Percentiles rank a stretch among this genome's conserved stretches.
Conservation (phyloP, 2,329 filamentous ascomycete genomes). For the Aspergillus puulaauensis region DNA sequence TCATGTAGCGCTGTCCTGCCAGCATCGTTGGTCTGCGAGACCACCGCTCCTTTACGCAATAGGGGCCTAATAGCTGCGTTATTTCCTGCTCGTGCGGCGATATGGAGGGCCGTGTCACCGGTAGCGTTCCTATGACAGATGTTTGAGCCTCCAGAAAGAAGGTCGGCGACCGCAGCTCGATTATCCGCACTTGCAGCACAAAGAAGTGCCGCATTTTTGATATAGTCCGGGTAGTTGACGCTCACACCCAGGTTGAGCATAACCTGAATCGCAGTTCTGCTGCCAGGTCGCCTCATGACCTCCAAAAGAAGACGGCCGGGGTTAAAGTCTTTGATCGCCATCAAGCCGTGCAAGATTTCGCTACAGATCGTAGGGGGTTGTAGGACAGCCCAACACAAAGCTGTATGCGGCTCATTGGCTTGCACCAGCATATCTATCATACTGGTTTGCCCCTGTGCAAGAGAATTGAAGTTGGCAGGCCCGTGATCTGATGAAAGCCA, state of each 20-base stretch:
- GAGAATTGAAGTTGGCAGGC: not conserved
- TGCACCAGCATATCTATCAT: not conserved
- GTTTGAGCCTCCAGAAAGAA: not conserved
- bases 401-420: not conserved
- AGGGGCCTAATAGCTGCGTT: fast-evolving
- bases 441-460: not conserved
- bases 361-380: not conserved
- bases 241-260: not conserved
- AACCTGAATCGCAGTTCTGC: not conserved
- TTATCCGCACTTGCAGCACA: not conserved
- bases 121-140: not conserved
- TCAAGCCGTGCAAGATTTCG: not conserved
- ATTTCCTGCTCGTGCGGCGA: not conserved
- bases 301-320: not conserved
- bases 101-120: not conserved
- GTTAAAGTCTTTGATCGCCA: not conserved
- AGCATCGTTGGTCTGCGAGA: not conserved
- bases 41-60: not conserved
- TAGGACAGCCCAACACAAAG: not conserved
- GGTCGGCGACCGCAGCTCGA: not conserved
- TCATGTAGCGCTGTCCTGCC: not conserved
- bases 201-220: not conserved
- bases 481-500: not conserved
- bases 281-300: not conserved
- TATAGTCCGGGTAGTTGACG: not conserved